Conservation (phyloP, 176 grass and related monocot species). For the Cymbopogon citratus region DNA sequence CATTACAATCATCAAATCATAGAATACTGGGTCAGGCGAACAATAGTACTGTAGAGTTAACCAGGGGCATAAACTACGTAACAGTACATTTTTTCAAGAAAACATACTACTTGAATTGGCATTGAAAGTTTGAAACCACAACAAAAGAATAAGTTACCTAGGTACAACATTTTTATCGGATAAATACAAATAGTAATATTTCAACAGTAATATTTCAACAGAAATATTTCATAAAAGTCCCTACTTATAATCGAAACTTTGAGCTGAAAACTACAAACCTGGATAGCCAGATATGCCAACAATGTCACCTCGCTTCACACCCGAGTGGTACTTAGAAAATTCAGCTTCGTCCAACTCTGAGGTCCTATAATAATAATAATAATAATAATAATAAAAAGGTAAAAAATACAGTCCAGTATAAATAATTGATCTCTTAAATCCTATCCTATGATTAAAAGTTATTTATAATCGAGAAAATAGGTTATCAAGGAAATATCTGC, state of each 20-base stretch:
- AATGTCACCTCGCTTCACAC: slow-evolving; percentile 88
- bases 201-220: no score
- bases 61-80: neutral
- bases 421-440: neutral
- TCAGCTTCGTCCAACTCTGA: slow-evolving; percentile 70
- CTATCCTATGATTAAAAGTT: neutral
- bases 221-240: neutral
- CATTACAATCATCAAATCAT: neutral
- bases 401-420: neutral
- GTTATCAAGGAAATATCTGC: neutral
- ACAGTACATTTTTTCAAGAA: neutral
- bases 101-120: neutral
- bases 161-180: neutral
- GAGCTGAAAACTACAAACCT: slow-evolving; percentile 42
- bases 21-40: neutral
- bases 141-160: neutral
- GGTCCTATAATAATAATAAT: slow-evolving; percentile 36
- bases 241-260: neutral
- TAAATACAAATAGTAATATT: neutral
- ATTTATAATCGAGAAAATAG: neutral
- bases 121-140: neutral
- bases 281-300: slow-evolving; percentile 80
- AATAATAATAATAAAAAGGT: neutral
- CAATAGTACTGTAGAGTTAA: neutral
- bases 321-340: slow-evolving; percentile 61